Evolutionary conservation across 2,329 filamentous ascomycete genomes (phyloP).

Genomic region (Emergomyces orientalis): DNA sequence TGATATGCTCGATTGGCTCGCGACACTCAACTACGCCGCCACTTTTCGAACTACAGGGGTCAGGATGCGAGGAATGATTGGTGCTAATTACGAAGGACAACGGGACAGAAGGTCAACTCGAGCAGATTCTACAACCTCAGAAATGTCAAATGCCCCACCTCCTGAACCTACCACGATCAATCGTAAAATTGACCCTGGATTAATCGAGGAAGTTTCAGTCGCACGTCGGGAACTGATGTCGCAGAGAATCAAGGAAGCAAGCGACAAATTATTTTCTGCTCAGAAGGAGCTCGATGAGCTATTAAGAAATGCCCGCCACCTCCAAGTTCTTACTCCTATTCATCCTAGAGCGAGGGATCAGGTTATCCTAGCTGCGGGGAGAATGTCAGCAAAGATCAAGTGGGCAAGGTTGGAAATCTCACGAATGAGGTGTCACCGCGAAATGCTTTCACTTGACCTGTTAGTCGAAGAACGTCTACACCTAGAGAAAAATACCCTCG

Average conservation of each 20-base stretch:
- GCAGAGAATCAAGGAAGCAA: slow-evolving; percentile 71
- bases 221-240: slow-evolving; percentile 75
- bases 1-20: slow-evolving; percentile 94
- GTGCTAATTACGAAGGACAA: slow-evolving; percentile 67
- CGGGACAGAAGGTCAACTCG: slow-evolving; percentile 55
- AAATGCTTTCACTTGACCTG: slow-evolving; percentile 76
- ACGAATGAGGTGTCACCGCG: slow-evolving; percentile 80
- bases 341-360: slow-evolving; percentile 83
- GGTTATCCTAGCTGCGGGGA: slow-evolving; percentile 72
- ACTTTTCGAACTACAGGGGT: slow-evolving; percentile 89
- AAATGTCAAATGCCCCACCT: slow-evolving; percentile 54
- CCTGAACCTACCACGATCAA: slow-evolving; percentile 60
- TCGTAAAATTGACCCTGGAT: slow-evolving; percentile 66
- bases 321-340: slow-evolving; percentile 81
- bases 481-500: slow-evolving; percentile 22
- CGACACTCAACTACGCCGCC: slow-evolving; percentile 90
- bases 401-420: slow-evolving; percentile 94
- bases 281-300: slow-evolving; percentile 75
- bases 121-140: slow-evolving; percentile 49
- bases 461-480: slow-evolving; percentile 55
- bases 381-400: slow-evolving; percentile 78
- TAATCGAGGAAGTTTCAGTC: slow-evolving; percentile 75
- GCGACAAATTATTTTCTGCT: slow-evolving; percentile 62
- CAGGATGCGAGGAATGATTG: slow-evolving; percentile 77
- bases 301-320: slow-evolving; percentile 78